phyloP scores from a whole-genome alignment of 2,329 filamentous ascomycete species.

The Claviceps arundinis region DNA sequence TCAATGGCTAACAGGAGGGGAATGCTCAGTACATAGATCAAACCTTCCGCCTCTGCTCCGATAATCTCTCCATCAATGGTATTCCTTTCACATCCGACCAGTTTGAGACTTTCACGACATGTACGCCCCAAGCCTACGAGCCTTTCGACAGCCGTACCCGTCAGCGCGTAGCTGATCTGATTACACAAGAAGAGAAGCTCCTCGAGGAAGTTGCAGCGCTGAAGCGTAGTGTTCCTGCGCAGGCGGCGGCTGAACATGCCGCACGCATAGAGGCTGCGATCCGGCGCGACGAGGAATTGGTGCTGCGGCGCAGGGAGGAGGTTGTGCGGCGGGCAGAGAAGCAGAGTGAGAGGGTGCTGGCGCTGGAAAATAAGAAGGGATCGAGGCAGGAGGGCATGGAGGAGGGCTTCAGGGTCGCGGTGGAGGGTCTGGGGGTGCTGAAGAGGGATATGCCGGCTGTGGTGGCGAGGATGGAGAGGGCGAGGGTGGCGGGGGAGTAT shows the following conservation, averaged over 20 bases:
- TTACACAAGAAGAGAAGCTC: constrained; percentile 48
- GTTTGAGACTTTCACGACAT: constrained; percentile 21
- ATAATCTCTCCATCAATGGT: constrained; percentile 52
- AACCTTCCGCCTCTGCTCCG: constrained; percentile 44
- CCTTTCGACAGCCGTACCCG: constrained; percentile 48
- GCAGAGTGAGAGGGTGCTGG: constrained; percentile 15
- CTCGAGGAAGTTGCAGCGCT: constrained; percentile 49
- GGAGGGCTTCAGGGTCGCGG: constrained; percentile 30
- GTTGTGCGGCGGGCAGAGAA: constrained; percentile 10
- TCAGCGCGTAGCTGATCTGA: constrained; percentile 45
- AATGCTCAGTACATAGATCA: constrained; percentile 42
- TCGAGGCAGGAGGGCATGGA: constrained; percentile 33
- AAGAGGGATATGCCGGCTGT: constrained; percentile 48
- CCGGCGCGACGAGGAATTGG: constrained; percentile 32
- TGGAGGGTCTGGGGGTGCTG: constrained; percentile 36
- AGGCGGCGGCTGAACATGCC: constrained; percentile 29
- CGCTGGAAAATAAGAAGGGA: constrained; percentile 17
- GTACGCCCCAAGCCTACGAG: constrained; percentile 32
- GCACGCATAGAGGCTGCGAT: constrained; percentile 26
- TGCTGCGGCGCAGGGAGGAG: constrained; percentile 18
- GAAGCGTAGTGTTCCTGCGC: constrained; percentile 38
- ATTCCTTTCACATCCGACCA: constrained; percentile 29
- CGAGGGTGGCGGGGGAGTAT: constrained; percentile 45
- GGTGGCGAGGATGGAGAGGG: constrained; percentile 52
- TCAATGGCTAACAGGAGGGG: neutral